A percentile compares a stretch with the other conserved stretches of the same genome.
These are phyloP conservation scores for Yamadazyma phyllophila DNA, from an alignment of 805 yeast genomes.

Conservation along the genomic window DNA sequence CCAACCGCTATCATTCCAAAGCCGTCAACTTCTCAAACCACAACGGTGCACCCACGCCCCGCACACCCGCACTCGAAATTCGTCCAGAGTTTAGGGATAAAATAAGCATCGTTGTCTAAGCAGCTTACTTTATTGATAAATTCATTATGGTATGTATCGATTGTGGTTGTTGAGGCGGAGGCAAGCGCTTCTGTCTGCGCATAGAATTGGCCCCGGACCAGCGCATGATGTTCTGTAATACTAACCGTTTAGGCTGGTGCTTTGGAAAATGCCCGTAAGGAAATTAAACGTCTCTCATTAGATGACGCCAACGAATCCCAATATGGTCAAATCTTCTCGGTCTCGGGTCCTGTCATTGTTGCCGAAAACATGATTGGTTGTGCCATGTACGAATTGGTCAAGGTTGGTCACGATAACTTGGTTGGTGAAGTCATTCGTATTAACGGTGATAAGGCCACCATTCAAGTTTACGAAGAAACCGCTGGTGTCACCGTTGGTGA, in stretches of 20 bases:
- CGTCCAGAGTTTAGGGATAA: conserved; percentile 6
- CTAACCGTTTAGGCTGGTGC: conserved; percentile 75
- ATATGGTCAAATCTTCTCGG: conserved; percentile 88
- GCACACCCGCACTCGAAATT: conserved; percentile 4
- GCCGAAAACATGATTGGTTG: conserved; percentile 99
- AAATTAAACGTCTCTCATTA: conserved; percentile 78
- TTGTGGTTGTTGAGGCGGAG: no score
- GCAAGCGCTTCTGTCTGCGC: no score
- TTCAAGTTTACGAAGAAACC: conserved; percentile 98
- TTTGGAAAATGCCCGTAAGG: conserved; percentile 94
- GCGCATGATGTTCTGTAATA: not conserved
- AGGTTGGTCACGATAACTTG: conserved; percentile 93
- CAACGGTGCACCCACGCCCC: not conserved
- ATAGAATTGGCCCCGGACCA: no score
- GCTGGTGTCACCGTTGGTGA: conserved; percentile 99
- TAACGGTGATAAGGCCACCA: conserved; percentile 93
- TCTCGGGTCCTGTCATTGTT: conserved; percentile 96
- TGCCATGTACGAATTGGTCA: conserved; percentile 99
- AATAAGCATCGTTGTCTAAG: not conserved
- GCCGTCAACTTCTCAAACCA: not conserved
- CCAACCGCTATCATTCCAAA: not conserved
- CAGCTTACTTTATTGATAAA: not conserved
- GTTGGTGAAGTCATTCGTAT: conserved; percentile 99
- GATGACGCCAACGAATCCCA: conserved; percentile 70
- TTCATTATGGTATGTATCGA: not conserved